A percentile compares a stretch with the other conserved stretches of the same genome.
These are phyloP conservation scores for Tetrapyrgos nigripes DNA, from an alignment of 1,284 basidiomycete species.

Conservation along the genomic window DNA sequence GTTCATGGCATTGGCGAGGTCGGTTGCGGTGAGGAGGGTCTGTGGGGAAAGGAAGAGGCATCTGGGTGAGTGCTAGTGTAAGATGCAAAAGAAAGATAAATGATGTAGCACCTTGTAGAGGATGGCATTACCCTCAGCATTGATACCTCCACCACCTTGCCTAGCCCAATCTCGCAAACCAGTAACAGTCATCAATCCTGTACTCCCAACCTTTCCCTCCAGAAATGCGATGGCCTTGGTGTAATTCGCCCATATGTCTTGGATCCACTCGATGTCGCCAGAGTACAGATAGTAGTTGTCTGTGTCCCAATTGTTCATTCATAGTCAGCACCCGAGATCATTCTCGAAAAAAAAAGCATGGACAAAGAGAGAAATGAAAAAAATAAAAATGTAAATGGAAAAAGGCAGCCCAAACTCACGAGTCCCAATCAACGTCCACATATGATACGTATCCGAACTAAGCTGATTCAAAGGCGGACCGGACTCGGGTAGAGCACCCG, in stretches of 20 bases:
- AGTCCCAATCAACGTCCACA: slow-evolving; percentile 55
- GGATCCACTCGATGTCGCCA: slow-evolving; percentile 49
- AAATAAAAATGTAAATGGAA: not conserved
- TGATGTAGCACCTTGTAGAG: slow-evolving; percentile 42
- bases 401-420: slow-evolving; percentile 30
- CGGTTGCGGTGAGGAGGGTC: slow-evolving; percentile 51
- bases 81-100: not conserved
- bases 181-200: slow-evolving; percentile 51
- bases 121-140: slow-evolving; percentile 53
- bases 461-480: slow-evolving; percentile 62
- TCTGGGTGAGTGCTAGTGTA: too few relatives aligned
- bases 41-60: slow-evolving; percentile 25
- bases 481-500: slow-evolving; percentile 62
- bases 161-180: slow-evolving; percentile 56
- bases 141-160: slow-evolving; percentile 53
- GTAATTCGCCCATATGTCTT: slow-evolving; percentile 50
- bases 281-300: slow-evolving; percentile 54
- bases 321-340: not conserved
- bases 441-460: slow-evolving; percentile 55
- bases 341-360: not conserved
- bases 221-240: slow-evolving; percentile 52
- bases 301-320: slow-evolving; percentile 25
- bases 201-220: slow-evolving; percentile 48
- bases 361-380: not conserved
- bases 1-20: slow-evolving; percentile 45